Percentiles rank a stretch among this genome's conserved stretches.
These are phyloP conservation scores for Cephaloascus albidus DNA, from an alignment of 805 yeast species.

Conservation along the genomic window DNA sequence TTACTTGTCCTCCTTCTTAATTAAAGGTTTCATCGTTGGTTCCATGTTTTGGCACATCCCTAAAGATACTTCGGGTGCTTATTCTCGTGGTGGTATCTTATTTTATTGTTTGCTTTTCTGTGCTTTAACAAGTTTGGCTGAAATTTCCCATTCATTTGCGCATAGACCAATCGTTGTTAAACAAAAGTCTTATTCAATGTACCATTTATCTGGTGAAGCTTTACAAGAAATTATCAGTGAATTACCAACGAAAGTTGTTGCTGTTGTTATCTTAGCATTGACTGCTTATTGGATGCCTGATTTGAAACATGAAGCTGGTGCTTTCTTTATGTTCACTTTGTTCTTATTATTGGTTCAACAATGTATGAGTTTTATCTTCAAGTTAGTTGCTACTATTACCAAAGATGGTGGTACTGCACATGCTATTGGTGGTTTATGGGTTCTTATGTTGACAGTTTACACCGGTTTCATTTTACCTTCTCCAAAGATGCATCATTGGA, in stretches of 20 bases:
- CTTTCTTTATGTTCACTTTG: conserved; percentile 29
- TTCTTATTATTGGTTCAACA: conserved; percentile 11
- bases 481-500: conserved; percentile 29
- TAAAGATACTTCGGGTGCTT: conserved; percentile 36
- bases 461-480: conserved; percentile 34
- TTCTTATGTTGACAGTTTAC: conserved; percentile 29
- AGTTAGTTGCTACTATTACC: conserved; percentile 32
- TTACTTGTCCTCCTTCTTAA: conserved; percentile 28
- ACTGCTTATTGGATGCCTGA: conserved; percentile 21
- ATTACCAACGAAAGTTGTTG: conserved; percentile 29
- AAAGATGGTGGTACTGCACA: conserved; percentile 29
- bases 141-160: conserved; percentile 32
- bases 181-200: conserved; percentile 30
- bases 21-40: conserved; percentile 35
- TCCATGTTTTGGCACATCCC: conserved; percentile 40
- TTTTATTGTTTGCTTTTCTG: too few relatives aligned
- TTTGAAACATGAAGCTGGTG: conserved; percentile 18
- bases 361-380: conserved; percentile 4
- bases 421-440: conserved; percentile 31
- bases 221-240: conserved; percentile 27
- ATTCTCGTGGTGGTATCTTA: conserved; percentile 41
- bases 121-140: conserved; percentile 52
- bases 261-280: conserved; percentile 36
- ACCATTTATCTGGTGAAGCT: conserved; percentile 32
- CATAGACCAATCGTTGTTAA: conserved; percentile 34